Conservation (phyloP, 352 stramenopile species). For the Phytopythium ostracodes region DNA sequence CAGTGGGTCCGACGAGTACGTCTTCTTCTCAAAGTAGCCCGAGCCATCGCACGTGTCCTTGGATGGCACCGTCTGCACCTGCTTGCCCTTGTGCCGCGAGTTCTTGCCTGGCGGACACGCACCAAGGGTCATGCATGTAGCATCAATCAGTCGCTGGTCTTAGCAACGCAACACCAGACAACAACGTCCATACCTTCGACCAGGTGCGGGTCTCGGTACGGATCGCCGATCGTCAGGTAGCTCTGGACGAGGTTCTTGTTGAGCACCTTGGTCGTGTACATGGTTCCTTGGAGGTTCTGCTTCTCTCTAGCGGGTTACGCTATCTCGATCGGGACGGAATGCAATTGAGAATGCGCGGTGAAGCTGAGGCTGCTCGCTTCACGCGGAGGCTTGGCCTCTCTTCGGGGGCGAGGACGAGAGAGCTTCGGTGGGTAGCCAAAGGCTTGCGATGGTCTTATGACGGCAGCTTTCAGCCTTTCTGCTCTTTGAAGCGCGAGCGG, state of each 20-base stretch:
- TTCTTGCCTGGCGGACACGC: slow-evolving; percentile 36
- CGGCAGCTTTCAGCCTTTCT: neutral
- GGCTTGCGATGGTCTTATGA: slow-evolving; percentile 1
- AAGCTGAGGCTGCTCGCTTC: no score
- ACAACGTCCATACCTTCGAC: slow-evolving; percentile 38
- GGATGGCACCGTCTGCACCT: slow-evolving; percentile 59
- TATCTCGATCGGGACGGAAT: neutral
- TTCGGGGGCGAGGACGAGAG: slow-evolving; percentile 4
- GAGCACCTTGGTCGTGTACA: slow-evolving; percentile 77
- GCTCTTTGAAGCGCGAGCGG: neutral
- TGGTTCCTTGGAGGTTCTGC: slow-evolving; percentile 10
- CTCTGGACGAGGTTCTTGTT: slow-evolving; percentile 81
- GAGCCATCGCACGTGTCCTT: slow-evolving; percentile 80
- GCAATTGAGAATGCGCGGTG: slow-evolving; percentile 8
- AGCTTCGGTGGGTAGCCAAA: neutral
- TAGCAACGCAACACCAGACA: neutral
- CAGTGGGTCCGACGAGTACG: slow-evolving; percentile 82
- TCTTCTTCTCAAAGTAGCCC: slow-evolving; percentile 85
- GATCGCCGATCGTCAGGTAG: slow-evolving; percentile 77
- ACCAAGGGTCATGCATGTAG: slow-evolving; percentile 1
- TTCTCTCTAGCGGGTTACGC: neutral
- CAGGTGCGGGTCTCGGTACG: slow-evolving; percentile 65
- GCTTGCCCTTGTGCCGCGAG: slow-evolving; percentile 70
- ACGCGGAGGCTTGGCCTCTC: neutral
- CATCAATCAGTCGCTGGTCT: neutral